phyloP scores from a whole-genome alignment of 805 yeast species.

The Barnettozyma botsteinii region DNA sequence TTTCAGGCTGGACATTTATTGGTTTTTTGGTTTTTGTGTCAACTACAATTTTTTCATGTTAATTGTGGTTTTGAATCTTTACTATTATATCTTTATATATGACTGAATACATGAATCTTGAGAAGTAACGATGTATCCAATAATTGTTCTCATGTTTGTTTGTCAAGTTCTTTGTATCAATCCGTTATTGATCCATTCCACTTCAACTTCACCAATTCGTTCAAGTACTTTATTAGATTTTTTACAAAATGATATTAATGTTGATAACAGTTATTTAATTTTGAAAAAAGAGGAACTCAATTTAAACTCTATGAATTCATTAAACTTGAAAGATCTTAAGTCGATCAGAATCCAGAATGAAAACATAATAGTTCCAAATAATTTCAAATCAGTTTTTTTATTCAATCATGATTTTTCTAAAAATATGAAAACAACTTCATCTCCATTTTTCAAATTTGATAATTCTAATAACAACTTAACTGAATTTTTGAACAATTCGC shows the following conservation, averaged over 20 bases:
- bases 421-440: too few relatives aligned
- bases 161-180: background rate
- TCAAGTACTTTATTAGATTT: background rate
- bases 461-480: constrained; percentile 1
- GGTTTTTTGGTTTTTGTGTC: constrained; percentile 1
- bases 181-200: constrained; percentile 3
- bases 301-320: background rate
- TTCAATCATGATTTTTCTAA: constrained; percentile 1
- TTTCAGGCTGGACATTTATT: background rate
- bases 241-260: background rate
- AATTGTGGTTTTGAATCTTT: background rate
- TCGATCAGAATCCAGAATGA: constrained; percentile 4
- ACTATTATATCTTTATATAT: too few relatives aligned
- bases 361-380: constrained; percentile 1
- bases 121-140: background rate
- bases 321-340: constrained; percentile 3
- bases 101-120: too few relatives aligned
- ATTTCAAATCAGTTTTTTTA: constrained; percentile 5
- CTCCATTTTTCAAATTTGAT: constrained; percentile 1
- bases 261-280: background rate
- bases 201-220: background rate
- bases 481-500: constrained; percentile 3
- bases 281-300: constrained; percentile 3
- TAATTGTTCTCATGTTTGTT: background rate
- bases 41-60: background rate